Percentiles rank a stretch among this genome's conserved stretches.
These are phyloP conservation scores for Podaxis pistillaris DNA, from an alignment of 768 basidiomycete species.

Conservation along the genomic window DNA sequence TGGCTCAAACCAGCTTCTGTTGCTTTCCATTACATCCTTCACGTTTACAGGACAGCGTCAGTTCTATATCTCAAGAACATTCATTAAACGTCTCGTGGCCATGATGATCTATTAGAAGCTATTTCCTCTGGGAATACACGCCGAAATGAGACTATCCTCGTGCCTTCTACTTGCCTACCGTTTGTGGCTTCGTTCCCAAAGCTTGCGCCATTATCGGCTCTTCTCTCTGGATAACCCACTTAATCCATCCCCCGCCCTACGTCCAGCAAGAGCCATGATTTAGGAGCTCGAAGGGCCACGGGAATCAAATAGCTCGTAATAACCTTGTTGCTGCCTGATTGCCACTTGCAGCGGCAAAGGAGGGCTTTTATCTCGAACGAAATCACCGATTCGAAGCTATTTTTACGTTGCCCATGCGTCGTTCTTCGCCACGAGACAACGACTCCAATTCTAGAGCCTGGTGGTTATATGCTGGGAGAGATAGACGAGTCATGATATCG, in stretches of 20 bases:
- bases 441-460: not conserved
- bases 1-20: not conserved
- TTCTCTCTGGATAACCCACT: not conserved
- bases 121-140: not conserved
- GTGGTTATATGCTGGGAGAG: not conserved
- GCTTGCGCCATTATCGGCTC: not conserved
- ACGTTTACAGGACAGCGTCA: not conserved
- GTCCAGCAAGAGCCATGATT: not conserved
- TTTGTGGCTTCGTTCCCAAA: not conserved
- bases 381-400: not conserved
- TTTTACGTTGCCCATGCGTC: not conserved
- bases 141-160: not conserved
- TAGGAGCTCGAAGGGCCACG: not conserved
- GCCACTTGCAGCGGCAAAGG: not conserved
- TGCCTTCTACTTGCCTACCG: not conserved
- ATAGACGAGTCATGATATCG: not conserved
- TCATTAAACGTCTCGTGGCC: not conserved
- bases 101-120: not conserved
- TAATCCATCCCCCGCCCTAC: not conserved
- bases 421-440: not conserved
- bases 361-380: not conserved
- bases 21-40: not conserved
- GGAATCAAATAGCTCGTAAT: not conserved
- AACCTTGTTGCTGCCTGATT: not conserved
- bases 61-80: not conserved